Conservation (phyloP, 225 moss, liverwort and hornwort species). For the Pseudoscleropodium purum region DNA sequence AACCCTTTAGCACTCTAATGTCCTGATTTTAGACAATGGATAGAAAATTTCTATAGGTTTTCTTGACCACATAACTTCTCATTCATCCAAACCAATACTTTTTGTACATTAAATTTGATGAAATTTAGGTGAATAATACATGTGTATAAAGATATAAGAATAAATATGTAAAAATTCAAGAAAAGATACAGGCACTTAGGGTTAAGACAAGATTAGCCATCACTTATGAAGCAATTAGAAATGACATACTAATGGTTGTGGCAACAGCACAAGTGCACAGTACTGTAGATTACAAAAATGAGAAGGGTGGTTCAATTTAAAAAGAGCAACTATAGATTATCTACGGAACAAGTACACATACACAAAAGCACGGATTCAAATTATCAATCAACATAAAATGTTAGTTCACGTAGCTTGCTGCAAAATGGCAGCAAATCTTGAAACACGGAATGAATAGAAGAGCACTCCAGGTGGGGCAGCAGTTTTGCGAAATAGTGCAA, state of each 20-base stretch:
- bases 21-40: not conserved
- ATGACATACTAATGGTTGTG: not conserved
- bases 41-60: rapidly evolving
- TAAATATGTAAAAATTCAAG: not conserved
- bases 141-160: not conserved
- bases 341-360: not conserved
- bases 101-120: not conserved
- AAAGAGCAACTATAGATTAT: not conserved
- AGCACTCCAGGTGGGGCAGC: not conserved
- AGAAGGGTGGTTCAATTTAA: not conserved
- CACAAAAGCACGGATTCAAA: not conserved
- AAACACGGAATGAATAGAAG: not conserved
- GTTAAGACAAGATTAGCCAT: not conserved
- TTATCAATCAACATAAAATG: not conserved
- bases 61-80: not conserved
- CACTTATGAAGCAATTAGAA: not conserved
- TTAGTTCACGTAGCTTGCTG: not conserved
- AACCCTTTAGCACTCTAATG: not conserved
- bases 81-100: not conserved
- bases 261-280: too few relatives aligned
- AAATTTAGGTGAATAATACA: not conserved
- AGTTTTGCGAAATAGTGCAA: not conserved
- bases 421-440: not conserved
- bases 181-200: not conserved
- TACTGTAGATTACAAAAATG: too few relatives aligned